Conservation (phyloP, 1,284 basidiomycete species). For the Chalciporus piperatoides region DNA sequence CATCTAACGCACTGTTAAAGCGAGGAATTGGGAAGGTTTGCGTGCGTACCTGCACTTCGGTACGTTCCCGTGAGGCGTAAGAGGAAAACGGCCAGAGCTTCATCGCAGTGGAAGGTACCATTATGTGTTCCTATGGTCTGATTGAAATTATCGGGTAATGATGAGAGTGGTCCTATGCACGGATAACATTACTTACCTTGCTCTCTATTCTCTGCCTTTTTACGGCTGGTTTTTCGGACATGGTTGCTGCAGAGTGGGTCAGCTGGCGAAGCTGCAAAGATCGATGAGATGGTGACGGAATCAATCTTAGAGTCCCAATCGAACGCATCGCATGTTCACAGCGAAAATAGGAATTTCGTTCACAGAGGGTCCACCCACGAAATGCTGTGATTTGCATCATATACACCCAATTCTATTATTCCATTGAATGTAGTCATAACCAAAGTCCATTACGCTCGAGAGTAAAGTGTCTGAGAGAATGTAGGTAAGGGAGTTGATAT, state of each 20-base stretch:
- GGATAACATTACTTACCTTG: conserved; percentile 34
- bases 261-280: conserved; percentile 4
- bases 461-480: conserved; percentile 25
- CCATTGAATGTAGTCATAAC: conserved; percentile 8
- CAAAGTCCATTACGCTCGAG: conserved; percentile 25
- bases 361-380: too few relatives aligned
- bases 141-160: not conserved
- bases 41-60: conserved; percentile 63
- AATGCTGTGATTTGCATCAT: conserved; percentile 23
- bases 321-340: not conserved
- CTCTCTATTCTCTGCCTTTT: conserved; percentile 50
- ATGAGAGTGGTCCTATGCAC: conserved; percentile 2
- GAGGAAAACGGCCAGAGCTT: conserved; percentile 91
- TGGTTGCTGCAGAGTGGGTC: conserved; percentile 13
- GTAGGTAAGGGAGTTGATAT: conserved; percentile 20
- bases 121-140: conserved; percentile 90
- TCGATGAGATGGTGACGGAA: conserved; percentile 3
- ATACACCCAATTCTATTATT: conserved; percentile 23
- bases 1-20: conserved; percentile 35
- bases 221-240: conserved; percentile 35
- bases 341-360: too few relatives aligned
- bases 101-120: conserved; percentile 96
- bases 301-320: not conserved
- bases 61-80: conserved; percentile 78
- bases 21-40: not conserved